A percentile compares a stretch with the other conserved stretches of the same genome.
Conservation (phyloP, 345 rosid genomes). For the Eucalyptus lansdowneana region DNA sequence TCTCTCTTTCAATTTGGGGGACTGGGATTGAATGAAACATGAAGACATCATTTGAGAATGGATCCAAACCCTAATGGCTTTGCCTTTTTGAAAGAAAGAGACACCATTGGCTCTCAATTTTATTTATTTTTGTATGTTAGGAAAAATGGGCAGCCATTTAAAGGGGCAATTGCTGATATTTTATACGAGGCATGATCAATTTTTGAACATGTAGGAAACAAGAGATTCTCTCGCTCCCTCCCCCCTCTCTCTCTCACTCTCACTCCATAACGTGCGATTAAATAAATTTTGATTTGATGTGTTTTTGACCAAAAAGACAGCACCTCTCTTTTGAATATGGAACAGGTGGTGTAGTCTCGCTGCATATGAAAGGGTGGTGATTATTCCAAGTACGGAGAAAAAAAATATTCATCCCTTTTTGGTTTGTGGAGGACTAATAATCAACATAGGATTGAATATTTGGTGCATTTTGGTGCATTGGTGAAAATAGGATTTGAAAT, state of each 20-base stretch:
- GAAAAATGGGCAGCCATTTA: neutral
- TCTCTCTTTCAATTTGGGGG: neutral
- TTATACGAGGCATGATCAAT: neutral
- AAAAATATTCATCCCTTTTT: neutral
- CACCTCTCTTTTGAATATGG: neutral
- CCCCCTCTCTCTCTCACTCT: neutral
- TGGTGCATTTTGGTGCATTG: neutral
- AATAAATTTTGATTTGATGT: neutral
- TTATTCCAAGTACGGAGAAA: neutral
- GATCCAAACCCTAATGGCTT: neutral
- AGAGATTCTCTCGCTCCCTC: neutral
- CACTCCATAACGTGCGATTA: neutral
- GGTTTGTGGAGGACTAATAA: neutral
- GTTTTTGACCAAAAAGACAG: neutral
- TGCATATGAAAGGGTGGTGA: neutral
- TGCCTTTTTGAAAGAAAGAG: neutral
- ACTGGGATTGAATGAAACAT: neutral
- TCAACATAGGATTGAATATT: neutral
- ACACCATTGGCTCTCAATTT: neutral
- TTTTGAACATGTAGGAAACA: neutral
- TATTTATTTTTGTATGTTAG: neutral
- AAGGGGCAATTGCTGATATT: neutral
- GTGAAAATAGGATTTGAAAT: neutral
- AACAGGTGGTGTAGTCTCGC: neutral
- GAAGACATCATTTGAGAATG: neutral